phyloP scores from a whole-genome alignment of 2,329 filamentous ascomycete genomes.

The Penicillium griseofulvum region DNA sequence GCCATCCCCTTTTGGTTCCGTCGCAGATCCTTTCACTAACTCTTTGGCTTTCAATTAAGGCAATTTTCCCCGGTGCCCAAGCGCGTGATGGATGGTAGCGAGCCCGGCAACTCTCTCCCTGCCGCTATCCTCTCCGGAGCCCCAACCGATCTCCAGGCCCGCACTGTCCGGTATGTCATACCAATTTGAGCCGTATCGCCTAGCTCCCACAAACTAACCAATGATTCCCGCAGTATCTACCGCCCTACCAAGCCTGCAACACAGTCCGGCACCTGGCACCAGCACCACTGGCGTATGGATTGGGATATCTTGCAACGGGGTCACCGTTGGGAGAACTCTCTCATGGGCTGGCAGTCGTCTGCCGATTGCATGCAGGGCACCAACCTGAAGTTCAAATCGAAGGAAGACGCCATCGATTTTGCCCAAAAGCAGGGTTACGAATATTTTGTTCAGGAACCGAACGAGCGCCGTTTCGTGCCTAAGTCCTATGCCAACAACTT shows the following conservation, averaged over 20 bases:
- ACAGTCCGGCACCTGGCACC: conserved; percentile 85
- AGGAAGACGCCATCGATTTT: conserved; percentile 92
- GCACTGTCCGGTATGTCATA: conserved; percentile 76
- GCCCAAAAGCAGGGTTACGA: conserved; percentile 99
- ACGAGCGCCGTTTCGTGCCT: conserved; percentile 76
- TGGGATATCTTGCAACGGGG: conserved; percentile 93
- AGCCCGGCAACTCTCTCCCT: conserved; percentile 69
- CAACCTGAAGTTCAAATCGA: conserved; percentile 81
- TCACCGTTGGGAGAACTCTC: conserved; percentile 94
- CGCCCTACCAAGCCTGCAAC: conserved; percentile 90
- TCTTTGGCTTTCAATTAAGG: conserved; percentile 47
- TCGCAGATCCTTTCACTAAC: conserved; percentile 27
- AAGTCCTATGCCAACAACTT: conserved; percentile 99
- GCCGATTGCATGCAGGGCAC: conserved; percentile 94
- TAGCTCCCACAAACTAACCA: conserved; percentile 12
- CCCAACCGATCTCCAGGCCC: conserved; percentile 87
- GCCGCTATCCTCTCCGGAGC: conserved; percentile 89
- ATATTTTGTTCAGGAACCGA: conserved; percentile 97
- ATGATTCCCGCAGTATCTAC: conserved; percentile 68
- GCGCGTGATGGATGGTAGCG: conserved; percentile 85
- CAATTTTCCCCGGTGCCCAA: conserved; percentile 89
- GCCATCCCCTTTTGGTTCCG: conserved; percentile 29
- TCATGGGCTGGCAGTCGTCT: conserved; percentile 98
- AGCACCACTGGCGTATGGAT: conserved; percentile 91
- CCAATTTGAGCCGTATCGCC: background rate